These are phyloP conservation scores for Cunninghamia lanceolata DNA, from an alignment of 75 land plant species.

Conservation along the genomic window DNA sequence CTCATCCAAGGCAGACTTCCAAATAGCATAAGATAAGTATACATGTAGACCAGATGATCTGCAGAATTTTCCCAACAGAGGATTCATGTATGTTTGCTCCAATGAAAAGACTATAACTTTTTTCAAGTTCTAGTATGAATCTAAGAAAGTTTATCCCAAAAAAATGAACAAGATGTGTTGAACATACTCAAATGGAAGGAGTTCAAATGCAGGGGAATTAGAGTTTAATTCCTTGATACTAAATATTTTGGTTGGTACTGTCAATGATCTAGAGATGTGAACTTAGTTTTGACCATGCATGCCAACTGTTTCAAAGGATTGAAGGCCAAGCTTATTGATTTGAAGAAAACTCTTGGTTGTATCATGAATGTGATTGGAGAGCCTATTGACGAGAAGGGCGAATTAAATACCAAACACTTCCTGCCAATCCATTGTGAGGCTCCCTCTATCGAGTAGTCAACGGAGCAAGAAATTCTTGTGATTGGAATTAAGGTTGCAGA, in stretches of 20 bases:
- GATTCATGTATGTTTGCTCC: slow-evolving; percentile 47
- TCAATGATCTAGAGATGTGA: slow-evolving; percentile 21
- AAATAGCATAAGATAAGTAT: slow-evolving; percentile 51
- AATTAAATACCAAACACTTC: too few relatives aligned
- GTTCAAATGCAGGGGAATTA: slow-evolving; percentile 23
- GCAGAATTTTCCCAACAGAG: slow-evolving; percentile 43
- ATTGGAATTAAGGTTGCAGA: too few relatives aligned
- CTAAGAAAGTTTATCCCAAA: slow-evolving; percentile 19
- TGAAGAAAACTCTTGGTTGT: slow-evolving; percentile 26
- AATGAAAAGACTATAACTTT: slow-evolving; percentile 35
- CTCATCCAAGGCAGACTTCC: too few relatives aligned
- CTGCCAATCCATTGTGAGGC: too few relatives aligned
- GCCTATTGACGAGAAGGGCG: too few relatives aligned
- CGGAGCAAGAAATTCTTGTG: too few relatives aligned
- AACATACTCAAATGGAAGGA: slow-evolving; percentile 30
- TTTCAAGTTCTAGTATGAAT: slow-evolving; percentile 52
- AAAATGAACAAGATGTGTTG: slow-evolving; percentile 56
- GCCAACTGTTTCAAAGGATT: slow-evolving; percentile 44
- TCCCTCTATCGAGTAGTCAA: too few relatives aligned
- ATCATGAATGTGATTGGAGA: too few relatives aligned
- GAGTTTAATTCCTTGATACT: slow-evolving; percentile 44
- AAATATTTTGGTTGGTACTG: slow-evolving; percentile 59
- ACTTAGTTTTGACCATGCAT: slow-evolving; percentile 43
- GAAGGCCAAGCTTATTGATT: slow-evolving; percentile 30
- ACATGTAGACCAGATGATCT: slow-evolving; percentile 23